Base-by-base conservation (phyloP, 2,329 filamentous ascomycete genomes). In the Venturiaceae sp. region DNA sequence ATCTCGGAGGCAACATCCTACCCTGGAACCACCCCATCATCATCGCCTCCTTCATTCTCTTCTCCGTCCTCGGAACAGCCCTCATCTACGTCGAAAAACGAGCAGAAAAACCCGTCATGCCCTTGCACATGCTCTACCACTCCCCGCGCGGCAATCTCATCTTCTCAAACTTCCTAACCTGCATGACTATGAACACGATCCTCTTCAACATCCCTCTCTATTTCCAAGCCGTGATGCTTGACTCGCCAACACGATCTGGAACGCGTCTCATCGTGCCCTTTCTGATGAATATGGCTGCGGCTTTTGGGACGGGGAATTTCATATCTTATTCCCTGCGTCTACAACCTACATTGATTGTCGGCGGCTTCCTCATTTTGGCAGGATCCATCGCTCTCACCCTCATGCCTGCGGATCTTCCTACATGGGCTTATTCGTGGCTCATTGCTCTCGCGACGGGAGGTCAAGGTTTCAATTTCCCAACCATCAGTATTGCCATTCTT, bases 181-280 rank as follows among this genome's bases (percentile, higher is more conserved):
- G 72, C 8, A 69, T 80, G n/a, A 74, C 75, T 1, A 69, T 78
- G 60, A 78, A 80, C 62, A 77, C 77, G 3, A 82, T 87, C 62
- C 74, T 88, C 14, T 88, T 89, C 71, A 85, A 86, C 65, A 83
- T 83, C 6, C 87, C 88, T 0, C 75, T 91, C 7, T 91, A 85
- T 74, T 91, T 74, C 60, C 71, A 74, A 62, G 72, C 72, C 33
- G 71, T 73, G 34, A 70, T 71, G 53, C 68, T 73, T 19, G 83
- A 85, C 60, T 80, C 78, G 5, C 85, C 88, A n/a, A 90, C 87
- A 0, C 75, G 78, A 23, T 89, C 87, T 0, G 88, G 88, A n/a
- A 79, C 90, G 30, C 81, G 84, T 46, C 83, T 92, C 56, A 78
- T 88, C 23, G 75, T 85, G 7, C 83, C 85, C 5, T 83, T 83